Conservation (phyloP, 345 rosid genomes). For the Trapa bicornis region DNA sequence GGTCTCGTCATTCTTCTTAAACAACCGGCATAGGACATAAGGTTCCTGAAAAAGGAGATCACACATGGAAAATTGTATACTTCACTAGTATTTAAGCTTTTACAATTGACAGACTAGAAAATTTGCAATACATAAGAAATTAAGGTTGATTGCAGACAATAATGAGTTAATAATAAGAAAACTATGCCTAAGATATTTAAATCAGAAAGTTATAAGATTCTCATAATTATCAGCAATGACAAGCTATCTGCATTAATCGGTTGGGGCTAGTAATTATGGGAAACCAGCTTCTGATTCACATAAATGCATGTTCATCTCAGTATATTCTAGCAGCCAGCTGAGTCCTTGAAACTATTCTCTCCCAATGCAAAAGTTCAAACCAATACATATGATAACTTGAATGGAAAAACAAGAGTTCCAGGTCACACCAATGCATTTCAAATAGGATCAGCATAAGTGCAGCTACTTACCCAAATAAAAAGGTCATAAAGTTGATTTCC, state of each 20-base stretch:
- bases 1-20: slow-evolving; percentile 25
- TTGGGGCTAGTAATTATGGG: neutral
- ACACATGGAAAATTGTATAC: neutral
- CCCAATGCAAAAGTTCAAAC: neutral
- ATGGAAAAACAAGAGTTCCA: neutral
- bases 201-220: neutral
- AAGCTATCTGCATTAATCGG: neutral
- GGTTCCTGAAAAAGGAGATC: slow-evolving; percentile 18
- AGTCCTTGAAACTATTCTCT: neutral
- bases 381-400: neutral
- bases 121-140: too few species aligned
- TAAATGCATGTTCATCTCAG: neutral
- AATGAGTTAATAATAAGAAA: neutral
- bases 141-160: too few species aligned
- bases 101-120: too few species aligned
- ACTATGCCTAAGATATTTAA: neutral
- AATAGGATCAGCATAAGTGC: neutral
- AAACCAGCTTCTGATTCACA: neutral
- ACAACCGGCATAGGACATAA: slow-evolving; percentile 31
- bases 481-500: slow-evolving; percentile 1
- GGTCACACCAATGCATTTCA: neutral
- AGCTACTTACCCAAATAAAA: neutral
- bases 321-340: neutral
- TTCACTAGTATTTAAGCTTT: neutral
- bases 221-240: neutral